These are phyloP conservation scores for Diaporthe ilicicola DNA, from an alignment of 2,329 filamentous ascomycete species.

Conservation along the genomic window DNA sequence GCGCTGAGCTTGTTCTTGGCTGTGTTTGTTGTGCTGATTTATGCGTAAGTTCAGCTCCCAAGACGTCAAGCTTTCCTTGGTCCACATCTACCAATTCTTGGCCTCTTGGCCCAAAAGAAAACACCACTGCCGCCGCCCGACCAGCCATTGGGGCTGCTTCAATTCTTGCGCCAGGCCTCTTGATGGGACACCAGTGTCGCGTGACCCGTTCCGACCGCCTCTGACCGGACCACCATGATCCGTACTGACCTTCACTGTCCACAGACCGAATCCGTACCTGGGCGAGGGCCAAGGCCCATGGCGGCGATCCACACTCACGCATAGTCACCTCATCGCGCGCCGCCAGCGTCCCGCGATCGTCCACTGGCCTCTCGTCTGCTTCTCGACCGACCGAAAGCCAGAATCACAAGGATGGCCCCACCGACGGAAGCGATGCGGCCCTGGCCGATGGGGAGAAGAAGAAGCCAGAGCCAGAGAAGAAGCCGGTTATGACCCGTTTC, in stretches of 20 bases:
- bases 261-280: slow-evolving; percentile 42
- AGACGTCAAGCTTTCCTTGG: slow-evolving; percentile 18
- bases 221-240: neutral
- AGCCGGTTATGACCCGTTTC: slow-evolving; percentile 44
- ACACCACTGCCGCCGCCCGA: neutral
- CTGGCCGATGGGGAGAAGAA: slow-evolving; percentile 9
- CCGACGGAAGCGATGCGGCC: neutral
- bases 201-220: neutral
- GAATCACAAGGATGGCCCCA: neutral
- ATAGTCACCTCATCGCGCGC: slow-evolving; percentile 31
- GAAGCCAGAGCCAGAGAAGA: slow-evolving; percentile 34
- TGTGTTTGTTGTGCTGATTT: slow-evolving; percentile 24
- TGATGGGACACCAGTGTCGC: neutral
- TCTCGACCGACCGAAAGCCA: neutral
- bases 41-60: slow-evolving; percentile 31
- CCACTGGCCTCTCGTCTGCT: slow-evolving; percentile 19
- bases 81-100: slow-evolving; percentile 23
- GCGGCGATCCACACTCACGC: slow-evolving; percentile 32
- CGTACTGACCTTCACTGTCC: neutral
- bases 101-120: neutral
- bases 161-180: neutral
- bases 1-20: slow-evolving; percentile 17
- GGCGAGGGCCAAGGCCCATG: slow-evolving; percentile 42
- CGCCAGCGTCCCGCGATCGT: slow-evolving; percentile 15
- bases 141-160: neutral